A percentile compares a stretch with the other conserved stretches of the same genome.
These are phyloP conservation scores for Buxus sempervirens DNA, from an alignment of 164 flowering plant species.

Conservation along the genomic window DNA sequence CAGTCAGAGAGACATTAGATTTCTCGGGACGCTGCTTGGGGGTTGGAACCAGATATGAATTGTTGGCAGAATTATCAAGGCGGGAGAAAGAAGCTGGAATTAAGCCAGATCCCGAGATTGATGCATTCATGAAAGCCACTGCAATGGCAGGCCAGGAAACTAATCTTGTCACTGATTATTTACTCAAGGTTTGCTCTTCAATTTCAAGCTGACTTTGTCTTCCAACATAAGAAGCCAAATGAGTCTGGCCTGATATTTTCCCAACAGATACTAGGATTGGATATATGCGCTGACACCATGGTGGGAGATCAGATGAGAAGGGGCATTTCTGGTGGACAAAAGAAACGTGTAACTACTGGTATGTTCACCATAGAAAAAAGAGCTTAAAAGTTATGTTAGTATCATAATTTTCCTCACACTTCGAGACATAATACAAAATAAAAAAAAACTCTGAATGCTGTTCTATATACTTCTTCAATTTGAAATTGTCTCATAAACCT, in stretches of 20 bases:
- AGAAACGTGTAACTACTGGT: slow-evolving; percentile 67
- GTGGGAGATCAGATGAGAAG: slow-evolving; percentile 63
- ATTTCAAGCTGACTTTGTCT: not conserved
- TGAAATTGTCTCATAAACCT: too few species aligned
- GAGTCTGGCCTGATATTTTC: not conserved
- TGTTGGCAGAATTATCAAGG: slow-evolving; percentile 46
- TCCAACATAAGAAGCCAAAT: not conserved
- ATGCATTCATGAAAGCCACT: slow-evolving; percentile 66
- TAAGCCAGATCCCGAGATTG: slow-evolving; percentile 63
- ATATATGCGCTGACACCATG: slow-evolving; percentile 51
- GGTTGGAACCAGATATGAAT: slow-evolving; percentile 57
- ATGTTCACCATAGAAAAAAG: slow-evolving; percentile 13
- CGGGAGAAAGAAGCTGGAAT: slow-evolving; percentile 53
- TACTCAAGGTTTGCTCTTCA: slow-evolving; percentile 45
- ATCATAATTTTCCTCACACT: not conserved
- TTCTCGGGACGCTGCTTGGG: slow-evolving; percentile 67
- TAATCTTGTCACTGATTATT: slow-evolving; percentile 49
- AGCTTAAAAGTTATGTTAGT: not conserved
- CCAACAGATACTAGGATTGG: slow-evolving; percentile 53
- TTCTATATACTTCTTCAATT: too few species aligned
- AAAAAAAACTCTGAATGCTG: too few species aligned
- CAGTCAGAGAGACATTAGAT: slow-evolving; percentile 57
- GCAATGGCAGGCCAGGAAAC: slow-evolving; percentile 53
- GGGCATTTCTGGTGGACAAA: slow-evolving; percentile 66
- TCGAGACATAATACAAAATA: not conserved